phyloP scores from a whole-genome alignment of 345 rosid genomes.

The Eucalyptus pauciflora region DNA sequence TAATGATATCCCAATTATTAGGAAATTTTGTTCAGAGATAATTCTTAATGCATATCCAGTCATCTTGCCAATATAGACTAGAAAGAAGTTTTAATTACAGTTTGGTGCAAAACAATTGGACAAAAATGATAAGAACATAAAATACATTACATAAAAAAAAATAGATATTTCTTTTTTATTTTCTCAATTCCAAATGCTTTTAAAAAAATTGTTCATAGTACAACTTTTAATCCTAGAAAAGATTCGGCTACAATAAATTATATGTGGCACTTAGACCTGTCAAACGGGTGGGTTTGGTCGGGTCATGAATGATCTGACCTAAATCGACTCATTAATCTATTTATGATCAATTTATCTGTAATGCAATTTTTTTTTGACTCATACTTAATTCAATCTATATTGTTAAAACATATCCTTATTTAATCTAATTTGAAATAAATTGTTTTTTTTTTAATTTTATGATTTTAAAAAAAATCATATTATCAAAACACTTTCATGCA shows the following conservation, averaged over 20 bases:
- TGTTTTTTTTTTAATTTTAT: too few species aligned
- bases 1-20: background rate
- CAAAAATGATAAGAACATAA: background rate
- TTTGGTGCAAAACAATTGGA: background rate
- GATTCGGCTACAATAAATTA: background rate
- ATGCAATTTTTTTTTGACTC: background rate
- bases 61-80: background rate
- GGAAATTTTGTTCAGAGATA: background rate
- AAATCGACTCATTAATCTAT: too few species aligned
- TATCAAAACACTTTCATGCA: too few species aligned
- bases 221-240: background rate
- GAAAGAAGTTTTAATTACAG: background rate
- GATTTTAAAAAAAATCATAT: too few species aligned
- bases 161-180: too few species aligned
- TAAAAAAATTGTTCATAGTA: background rate
- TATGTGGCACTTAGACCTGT: background rate
- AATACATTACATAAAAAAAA: too few species aligned
- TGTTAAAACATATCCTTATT: too few species aligned
- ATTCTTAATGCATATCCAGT: background rate
- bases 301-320: fast-evolving
- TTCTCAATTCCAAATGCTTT: background rate
- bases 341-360: too few species aligned
- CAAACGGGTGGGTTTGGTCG: fast-evolving
- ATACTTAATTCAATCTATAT: too few species aligned
- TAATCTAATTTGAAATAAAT: too few species aligned